phyloP scores from a whole-genome alignment of 768 basidiomycete genomes.

The Tubosaeta sp. region DNA sequence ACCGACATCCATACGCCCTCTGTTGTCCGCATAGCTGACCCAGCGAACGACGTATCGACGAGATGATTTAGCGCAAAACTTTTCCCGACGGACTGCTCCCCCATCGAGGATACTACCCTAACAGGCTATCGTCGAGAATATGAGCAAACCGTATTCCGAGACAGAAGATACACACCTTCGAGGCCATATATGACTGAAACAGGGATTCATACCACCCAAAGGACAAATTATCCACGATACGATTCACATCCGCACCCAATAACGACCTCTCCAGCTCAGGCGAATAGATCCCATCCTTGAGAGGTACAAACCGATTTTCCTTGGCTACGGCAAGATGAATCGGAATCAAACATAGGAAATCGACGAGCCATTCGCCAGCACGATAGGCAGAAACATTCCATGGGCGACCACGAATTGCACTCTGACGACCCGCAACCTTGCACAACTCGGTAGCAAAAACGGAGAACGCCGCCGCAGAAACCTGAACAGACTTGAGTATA shows the following conservation, averaged over 20 bases:
- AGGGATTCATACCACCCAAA: conserved; percentile 66
- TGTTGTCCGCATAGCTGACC: conserved; percentile 63
- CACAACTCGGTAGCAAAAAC: conserved; percentile 21
- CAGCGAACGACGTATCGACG: conserved; percentile 61
- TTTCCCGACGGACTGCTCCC: conserved; percentile 64
- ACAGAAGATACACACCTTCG: conserved; percentile 35
- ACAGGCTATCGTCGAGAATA: conserved; percentile 40
- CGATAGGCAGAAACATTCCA: conserved; percentile 38
- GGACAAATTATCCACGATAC: conserved; percentile 52
- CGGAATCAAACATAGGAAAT: conserved; percentile 57
- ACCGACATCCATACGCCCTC: conserved; percentile 69
- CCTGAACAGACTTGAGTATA: conserved; percentile 35
- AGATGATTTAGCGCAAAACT: conserved; percentile 58
- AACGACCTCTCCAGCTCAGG: conserved; percentile 47
- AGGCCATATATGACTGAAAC: conserved; percentile 58
- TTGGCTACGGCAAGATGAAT: conserved; percentile 58
- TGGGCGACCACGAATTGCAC: not conserved
- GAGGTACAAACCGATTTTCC: conserved; percentile 58
- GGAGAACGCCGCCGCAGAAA: conserved; percentile 31
- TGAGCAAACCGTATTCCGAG: not conserved
- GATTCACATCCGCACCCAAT: conserved; percentile 54
- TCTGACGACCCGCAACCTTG: not conserved
- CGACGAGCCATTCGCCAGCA: conserved; percentile 59
- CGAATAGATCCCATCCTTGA: conserved; percentile 55
- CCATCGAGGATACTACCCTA: conserved; percentile 64